Conservation (phyloP, 495 filamentous ascomycete genomes). For the Schizothecium vesticola region DNA sequence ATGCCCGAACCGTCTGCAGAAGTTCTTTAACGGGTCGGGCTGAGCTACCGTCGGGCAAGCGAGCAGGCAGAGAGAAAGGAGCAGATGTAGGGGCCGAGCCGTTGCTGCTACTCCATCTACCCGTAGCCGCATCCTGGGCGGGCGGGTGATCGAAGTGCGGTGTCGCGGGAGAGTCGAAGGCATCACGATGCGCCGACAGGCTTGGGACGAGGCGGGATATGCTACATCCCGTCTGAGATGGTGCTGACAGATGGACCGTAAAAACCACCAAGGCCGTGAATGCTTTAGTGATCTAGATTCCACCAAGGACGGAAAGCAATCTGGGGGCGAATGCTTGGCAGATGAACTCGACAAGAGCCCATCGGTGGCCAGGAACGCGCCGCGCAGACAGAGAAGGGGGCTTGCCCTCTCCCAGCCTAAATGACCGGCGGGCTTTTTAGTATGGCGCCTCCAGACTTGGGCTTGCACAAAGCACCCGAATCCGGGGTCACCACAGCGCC, state of each 20-base stretch:
- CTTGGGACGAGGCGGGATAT: neutral
- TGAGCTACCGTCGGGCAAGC: conserved; percentile 4
- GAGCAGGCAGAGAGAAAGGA: neutral
- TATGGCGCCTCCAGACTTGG: neutral
- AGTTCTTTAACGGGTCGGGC: conserved; percentile 41
- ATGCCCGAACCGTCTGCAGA: conserved; percentile 48
- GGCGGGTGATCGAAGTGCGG: neutral
- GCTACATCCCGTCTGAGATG: neutral
- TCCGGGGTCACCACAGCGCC: neutral
- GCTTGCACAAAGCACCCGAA: neutral
- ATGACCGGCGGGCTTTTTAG: neutral
- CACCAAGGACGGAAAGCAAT: neutral
- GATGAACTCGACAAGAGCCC: neutral
- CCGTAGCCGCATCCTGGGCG: neutral
- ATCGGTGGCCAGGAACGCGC: neutral
- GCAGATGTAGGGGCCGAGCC: neutral
- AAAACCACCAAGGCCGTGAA: neutral
- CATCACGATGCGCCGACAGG: neutral
- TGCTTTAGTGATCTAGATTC: neutral
- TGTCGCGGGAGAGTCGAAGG: neutral
- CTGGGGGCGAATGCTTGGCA: neutral
- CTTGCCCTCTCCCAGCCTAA: neutral
- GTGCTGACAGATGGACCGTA: neutral
- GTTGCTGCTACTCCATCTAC: neutral
- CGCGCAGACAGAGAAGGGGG: neutral